Conservation (phyloP, 202 grass and related monocot genomes). For the Schoenoplectus triqueter region DNA sequence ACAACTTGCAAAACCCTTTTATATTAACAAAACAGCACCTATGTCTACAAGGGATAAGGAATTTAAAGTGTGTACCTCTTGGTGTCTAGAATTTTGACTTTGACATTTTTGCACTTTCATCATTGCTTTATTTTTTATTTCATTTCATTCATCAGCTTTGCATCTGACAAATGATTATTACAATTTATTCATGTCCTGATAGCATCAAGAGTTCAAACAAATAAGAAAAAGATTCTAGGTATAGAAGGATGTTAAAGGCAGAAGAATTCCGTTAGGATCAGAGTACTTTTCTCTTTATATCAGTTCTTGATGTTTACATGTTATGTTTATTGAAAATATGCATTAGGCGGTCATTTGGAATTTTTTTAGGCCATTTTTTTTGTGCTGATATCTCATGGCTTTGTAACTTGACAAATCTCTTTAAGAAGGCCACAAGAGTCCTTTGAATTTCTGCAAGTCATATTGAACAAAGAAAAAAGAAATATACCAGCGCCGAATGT, state of each 20-base stretch:
- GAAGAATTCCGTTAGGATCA: not conserved
- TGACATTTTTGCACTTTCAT: not conserved
- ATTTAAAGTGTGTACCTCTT: not conserved
- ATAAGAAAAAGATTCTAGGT: not conserved
- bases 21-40: not conserved
- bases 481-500: conserved; percentile 73
- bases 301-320: not conserved
- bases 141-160: not conserved
- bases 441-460: conserved; percentile 55
- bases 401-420: conserved; percentile 39
- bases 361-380: not conserved
- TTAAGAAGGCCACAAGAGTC: conserved; percentile 50
- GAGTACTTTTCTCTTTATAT: not conserved
- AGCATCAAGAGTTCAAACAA: not conserved
- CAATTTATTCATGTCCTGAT: not conserved
- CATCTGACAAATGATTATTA: not conserved
- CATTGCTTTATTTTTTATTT: not conserved
- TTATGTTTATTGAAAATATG: not conserved
- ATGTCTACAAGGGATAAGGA: not conserved
- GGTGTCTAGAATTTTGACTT: not conserved
- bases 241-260: not conserved
- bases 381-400: not conserved
- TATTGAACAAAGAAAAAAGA: not conserved
- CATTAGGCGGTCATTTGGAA: not conserved
- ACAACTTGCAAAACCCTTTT: not conserved